phyloP scores from a whole-genome alignment of 805 yeast species.

The Saitoella complicata region DNA sequence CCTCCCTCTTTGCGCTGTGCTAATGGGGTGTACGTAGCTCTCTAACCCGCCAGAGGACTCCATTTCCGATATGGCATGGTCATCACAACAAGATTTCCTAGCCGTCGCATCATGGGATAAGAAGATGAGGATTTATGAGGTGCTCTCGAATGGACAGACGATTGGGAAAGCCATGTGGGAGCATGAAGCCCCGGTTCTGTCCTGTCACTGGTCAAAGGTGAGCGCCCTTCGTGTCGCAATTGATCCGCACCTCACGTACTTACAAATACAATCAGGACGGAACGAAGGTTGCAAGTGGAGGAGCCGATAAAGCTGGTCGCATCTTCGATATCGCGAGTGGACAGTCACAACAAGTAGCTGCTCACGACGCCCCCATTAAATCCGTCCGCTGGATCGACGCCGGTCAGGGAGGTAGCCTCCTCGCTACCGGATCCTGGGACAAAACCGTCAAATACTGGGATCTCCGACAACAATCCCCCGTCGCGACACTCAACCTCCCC shows the following conservation, averaged over 20 bases:
- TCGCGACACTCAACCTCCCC: conserved; percentile 67
- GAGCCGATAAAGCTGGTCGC: conserved; percentile 77
- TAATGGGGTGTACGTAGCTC: conserved; percentile 16
- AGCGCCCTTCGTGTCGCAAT: not conserved
- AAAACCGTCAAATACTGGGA: conserved; percentile 93
- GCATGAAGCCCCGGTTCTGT: conserved; percentile 75
- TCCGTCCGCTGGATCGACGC: conserved; percentile 62
- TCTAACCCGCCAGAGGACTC: conserved; percentile 86
- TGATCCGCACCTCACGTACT: no score
- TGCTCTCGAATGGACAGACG: conserved; percentile 53
- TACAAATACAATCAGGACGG: conserved; percentile 39
- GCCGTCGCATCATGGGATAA: conserved; percentile 90
- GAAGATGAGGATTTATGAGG: conserved; percentile 83
- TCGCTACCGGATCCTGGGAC: conserved; percentile 94
- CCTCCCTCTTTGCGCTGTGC: not conserved
- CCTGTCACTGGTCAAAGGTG: conserved; percentile 53
- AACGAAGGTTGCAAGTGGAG: conserved; percentile 71
- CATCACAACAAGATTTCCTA: conserved; percentile 68
- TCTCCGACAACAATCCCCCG: conserved; percentile 60
- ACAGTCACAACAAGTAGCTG: conserved; percentile 70
- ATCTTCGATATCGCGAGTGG: conserved; percentile 69
- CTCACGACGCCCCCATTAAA: conserved; percentile 67
- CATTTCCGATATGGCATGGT: conserved; percentile 64
- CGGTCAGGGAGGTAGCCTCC: conserved; percentile 64
- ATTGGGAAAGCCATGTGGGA: conserved; percentile 82